Evolutionary conservation across 345 rosid genomes (phyloP), one percentile per base, ranked within the genome.

Genomic region (Combretum micranthum): DNA sequence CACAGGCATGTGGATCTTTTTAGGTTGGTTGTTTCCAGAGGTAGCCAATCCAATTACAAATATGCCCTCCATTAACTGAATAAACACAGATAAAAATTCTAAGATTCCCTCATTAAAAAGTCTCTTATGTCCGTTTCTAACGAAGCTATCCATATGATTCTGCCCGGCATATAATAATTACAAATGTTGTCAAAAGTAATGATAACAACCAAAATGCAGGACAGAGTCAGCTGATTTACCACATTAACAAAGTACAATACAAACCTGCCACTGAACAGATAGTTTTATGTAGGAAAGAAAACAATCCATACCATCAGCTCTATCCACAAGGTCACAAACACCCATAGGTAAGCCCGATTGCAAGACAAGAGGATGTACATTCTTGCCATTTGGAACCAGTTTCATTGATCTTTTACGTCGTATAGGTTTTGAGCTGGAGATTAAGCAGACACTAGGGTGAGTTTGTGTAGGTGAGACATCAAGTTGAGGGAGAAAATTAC

Each of bases 391-490:
- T 65, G 67, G 92, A 69, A 78, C 69, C 62, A 70, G 72, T 59
- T 59, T 75, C 71, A 66, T 80, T 8, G 65, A 71, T 72, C 84
- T 77, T 66, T 78, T 87, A 61, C 76, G 80, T 63, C 81, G 83
- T 54, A 63, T 67, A 67, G 79, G 80, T 72, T 84, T 87, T 62
- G 95, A 86, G 64, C 99, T 94, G 77, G 52, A 57, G 26, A 59
- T 47, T 25, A 56, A n/a, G 25, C 56, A 21, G 42, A 66, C 12
- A 52, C 47, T 23, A 26, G 50, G 21, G 16, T n/a, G 17, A 60
- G 48, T 51, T 47, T 46, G 32, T 23, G 26, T 16, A 39, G 20
- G 19, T 32, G 32, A 44, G 23, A 42, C 21, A 37, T 12, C 15
- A 11, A 39, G 13, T 6, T 12, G 4, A 47, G 18, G 39, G 17